phyloP scores from a whole-genome alignment of 2,329 filamentous ascomycete species.

The Colletotrichum musicola region DNA sequence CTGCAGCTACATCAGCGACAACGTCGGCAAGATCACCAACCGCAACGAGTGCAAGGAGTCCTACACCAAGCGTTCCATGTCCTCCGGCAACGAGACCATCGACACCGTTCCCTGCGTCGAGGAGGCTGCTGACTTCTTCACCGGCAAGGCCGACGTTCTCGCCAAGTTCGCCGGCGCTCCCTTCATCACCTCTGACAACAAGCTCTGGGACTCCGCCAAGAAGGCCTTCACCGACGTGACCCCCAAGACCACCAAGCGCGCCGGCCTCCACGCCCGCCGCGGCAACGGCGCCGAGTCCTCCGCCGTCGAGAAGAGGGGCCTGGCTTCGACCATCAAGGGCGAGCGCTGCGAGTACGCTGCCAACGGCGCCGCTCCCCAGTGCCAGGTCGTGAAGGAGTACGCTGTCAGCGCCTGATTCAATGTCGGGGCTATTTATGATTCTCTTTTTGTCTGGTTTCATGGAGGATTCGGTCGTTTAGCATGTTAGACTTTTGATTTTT shows the following conservation, averaged over 20 bases:
- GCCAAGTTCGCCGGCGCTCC: conserved; percentile 15
- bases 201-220: conserved; percentile 22
- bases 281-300: background rate
- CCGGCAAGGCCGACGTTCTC: background rate
- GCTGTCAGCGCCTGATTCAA: background rate
- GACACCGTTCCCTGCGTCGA: conserved; percentile 5
- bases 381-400: conserved; percentile 20
- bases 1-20: conserved; percentile 11
- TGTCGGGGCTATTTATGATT: background rate
- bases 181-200: conserved; percentile 27
- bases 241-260: conserved; percentile 17
- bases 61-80: background rate
- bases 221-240: conserved; percentile 17
- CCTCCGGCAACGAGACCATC: conserved; percentile 3
- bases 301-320: conserved; percentile 8
- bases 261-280: conserved; percentile 8
- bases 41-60: conserved; percentile 22
- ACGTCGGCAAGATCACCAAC: conserved; percentile 20
- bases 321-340: conserved; percentile 19
- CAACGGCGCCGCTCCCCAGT: background rate
- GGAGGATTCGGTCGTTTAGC: conserved; percentile 2
- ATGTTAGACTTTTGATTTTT: background rate
- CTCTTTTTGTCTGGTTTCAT: background rate
- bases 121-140: conserved; percentile 10
- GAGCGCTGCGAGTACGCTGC: conserved; percentile 19